These are phyloP conservation scores for Nemania abortiva DNA, from an alignment of 2,329 filamentous ascomycete species.

Conservation along the genomic window DNA sequence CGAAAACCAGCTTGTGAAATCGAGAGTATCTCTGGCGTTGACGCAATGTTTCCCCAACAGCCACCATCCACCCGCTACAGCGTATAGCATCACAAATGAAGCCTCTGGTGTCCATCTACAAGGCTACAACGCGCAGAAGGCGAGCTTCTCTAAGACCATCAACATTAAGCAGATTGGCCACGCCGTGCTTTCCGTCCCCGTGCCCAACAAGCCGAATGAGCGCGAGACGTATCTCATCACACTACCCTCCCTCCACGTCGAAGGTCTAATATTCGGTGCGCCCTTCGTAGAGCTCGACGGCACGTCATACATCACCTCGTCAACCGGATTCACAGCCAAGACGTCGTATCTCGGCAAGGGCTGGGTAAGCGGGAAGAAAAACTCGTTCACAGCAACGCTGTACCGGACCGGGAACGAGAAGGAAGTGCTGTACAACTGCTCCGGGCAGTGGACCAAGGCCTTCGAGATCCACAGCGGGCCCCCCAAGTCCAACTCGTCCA, in stretches of 20 bases:
- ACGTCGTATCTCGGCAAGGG: constrained; percentile 62
- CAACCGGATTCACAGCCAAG: constrained; percentile 60
- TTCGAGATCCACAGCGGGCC: constrained; percentile 52
- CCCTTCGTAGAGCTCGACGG: constrained; percentile 63
- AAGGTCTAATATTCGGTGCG: constrained; percentile 61
- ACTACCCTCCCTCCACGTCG: constrained; percentile 61
- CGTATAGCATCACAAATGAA: constrained; percentile 61
- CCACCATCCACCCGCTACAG: constrained; percentile 66
- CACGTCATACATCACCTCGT: constrained; percentile 60
- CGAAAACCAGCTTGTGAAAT: too few relatives aligned
- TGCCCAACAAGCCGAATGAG: constrained; percentile 50
- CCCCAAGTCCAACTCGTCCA: constrained; percentile 49
- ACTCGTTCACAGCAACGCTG: constrained; percentile 60
- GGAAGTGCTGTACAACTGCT: constrained; percentile 54
- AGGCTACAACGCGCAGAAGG: constrained; percentile 65
- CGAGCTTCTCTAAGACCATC: constrained; percentile 63
- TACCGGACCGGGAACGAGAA: constrained; percentile 56
- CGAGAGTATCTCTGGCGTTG: constrained; percentile 7
- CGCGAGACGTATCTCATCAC: constrained; percentile 64
- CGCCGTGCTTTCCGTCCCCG: constrained; percentile 62
- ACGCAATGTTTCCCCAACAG: constrained; percentile 43
- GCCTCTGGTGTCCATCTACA: constrained; percentile 60
- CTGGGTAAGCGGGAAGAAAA: constrained; percentile 59
- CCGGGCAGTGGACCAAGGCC: constrained; percentile 59
- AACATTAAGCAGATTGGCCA: constrained; percentile 65